Base-by-base conservation (phyloP, 1,139 yeast genomes). In the Debaryomyces sp. region DNA sequence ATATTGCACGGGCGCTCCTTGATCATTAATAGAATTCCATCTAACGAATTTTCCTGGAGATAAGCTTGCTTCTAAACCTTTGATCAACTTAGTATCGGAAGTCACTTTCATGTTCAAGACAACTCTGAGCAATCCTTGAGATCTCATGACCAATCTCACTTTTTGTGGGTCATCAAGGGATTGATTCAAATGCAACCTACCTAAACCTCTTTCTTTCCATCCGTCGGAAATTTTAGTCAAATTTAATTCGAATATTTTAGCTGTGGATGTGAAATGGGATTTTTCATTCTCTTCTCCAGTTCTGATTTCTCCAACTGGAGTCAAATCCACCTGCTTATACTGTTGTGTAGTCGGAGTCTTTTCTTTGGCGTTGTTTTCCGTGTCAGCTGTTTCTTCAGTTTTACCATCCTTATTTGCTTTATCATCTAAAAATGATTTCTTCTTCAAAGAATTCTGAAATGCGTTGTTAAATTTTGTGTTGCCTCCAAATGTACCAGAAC, bases 191-290 rank as follows among this genome's bases (percentile, higher is more conserved):
- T 89, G 96, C 15, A 95, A 70, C 4, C 84, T 80, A 1, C 99
- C 99, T 36, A 87, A 78, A 15, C 99, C 99, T 59, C 96, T 81
- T 67, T 95, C 99, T 64, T 89, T 94, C 99, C 99, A 95, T 1
- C 97, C 97, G 24, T 78, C 81, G 10, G 78, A 66, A 1, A 87
- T 77, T 37, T 81, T 77, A 1, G 85, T 70, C 36, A 92, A 71
- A 56, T 87, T 84, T 55, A 90, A 71, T 45, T 85, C 89, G 63
- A 91, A 95, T 17, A 94, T 71, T 63, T 92, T 90, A 12, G 96
- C 91, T 38, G 87, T 84, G 41, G 87, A 78, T 37, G 82, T 81
- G 64, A 82, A 89, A 8, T 85, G 67, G 0, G 89, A 81, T 39
- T 74, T 74, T 64, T 95, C 99, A 48, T 83, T 77, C 64, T 94